Conservation (phyloP, 1,284 basidiomycete species). For the Coniferiporia weirii region DNA sequence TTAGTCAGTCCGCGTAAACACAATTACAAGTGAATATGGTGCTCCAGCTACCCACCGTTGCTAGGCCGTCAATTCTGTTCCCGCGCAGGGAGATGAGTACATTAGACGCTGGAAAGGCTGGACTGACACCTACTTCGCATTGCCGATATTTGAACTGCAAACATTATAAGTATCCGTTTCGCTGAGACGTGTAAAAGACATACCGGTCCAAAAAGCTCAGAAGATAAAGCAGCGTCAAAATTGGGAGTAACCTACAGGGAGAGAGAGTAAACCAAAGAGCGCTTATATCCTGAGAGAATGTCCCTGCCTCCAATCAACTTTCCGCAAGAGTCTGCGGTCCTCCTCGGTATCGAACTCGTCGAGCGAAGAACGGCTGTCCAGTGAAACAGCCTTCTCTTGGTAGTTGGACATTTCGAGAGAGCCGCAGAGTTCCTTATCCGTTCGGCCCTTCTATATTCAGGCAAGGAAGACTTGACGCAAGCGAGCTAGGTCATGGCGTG, state of each 20-base stretch:
- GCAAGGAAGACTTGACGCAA: not conserved
- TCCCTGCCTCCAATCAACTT: slow-evolving; percentile 35
- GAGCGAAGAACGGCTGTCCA: slow-evolving; percentile 3
- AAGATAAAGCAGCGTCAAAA: slow-evolving; percentile 57
- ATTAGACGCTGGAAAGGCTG: not conserved
- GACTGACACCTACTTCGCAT: slow-evolving; percentile 45
- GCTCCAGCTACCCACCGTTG: slow-evolving; percentile 28
- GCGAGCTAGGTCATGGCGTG: not conserved
- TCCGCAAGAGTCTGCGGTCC: slow-evolving; percentile 38
- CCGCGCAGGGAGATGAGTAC: not conserved
- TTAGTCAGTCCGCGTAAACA: slow-evolving; percentile 2
- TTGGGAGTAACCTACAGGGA: slow-evolving; percentile 40
- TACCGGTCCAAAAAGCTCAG: slow-evolving; percentile 65
- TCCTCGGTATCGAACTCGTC: slow-evolving; percentile 27
- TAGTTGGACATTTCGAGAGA: not conserved
- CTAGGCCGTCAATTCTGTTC: slow-evolving; percentile 41
- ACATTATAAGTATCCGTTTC: not conserved
- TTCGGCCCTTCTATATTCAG: not conserved
- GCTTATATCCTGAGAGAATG: slow-evolving; percentile 1
- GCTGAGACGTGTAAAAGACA: slow-evolving; percentile 15
- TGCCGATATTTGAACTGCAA: slow-evolving; percentile 58
- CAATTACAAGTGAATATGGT: not conserved
- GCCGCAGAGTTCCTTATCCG: not conserved
- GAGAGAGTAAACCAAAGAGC: not conserved
- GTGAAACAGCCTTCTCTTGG: slow-evolving; percentile 18